Base-by-base conservation (phyloP, 2,329 filamentous ascomycete genomes). In the Tolypocladium endophyticum region DNA sequence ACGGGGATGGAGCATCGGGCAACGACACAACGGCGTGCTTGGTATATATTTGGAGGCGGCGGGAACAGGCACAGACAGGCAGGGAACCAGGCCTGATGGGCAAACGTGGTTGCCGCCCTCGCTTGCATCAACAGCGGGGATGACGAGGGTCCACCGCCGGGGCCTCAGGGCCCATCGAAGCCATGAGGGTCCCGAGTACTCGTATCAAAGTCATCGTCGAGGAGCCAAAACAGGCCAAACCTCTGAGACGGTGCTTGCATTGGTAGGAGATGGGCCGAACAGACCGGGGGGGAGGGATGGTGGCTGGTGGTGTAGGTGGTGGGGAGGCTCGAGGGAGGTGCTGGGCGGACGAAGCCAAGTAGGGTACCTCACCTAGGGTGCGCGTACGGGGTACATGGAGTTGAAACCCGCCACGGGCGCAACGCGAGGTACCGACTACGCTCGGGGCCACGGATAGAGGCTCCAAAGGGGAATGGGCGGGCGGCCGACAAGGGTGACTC, bases 201-300 rank as follows among this genome's bases (percentile, higher is more conserved):
- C n/a, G n/a, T 61, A 60, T 62, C 61, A 61, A 60, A 60, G 60
- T 57, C 56, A 59, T 61, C 55, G 54, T 60, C 53, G 55, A 57
- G 52, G 57, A 57, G 57, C 60, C 62, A 56, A 64, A 60, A 60
- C 58, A 57, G 61, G 62, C 61, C 58, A 39, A 55, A 35, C 57
- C 36, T 59, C 64, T 65, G 64, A 65, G 63, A 66, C 64, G 56
- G 57, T 61, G 62, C 58, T 36, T 63, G 61, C 59, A 30, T 36
- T 59, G 43, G 53, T 59, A 45, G 43, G 28, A 43, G 43, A 43
- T 47, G 54, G 47, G 28, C 47, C 47, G 25, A 12, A 4, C 33
- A 57, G 54, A 56, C 55, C 28, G 45, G 38, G 23, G 55, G 58
- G 36, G 16, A 50, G 59, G 56, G n/a, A n/a, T n/a, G 50, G 55